Evolutionary conservation across 371 early-diverging fungal genomes (phyloP).

Genomic region (Coemansia sp.): DNA sequence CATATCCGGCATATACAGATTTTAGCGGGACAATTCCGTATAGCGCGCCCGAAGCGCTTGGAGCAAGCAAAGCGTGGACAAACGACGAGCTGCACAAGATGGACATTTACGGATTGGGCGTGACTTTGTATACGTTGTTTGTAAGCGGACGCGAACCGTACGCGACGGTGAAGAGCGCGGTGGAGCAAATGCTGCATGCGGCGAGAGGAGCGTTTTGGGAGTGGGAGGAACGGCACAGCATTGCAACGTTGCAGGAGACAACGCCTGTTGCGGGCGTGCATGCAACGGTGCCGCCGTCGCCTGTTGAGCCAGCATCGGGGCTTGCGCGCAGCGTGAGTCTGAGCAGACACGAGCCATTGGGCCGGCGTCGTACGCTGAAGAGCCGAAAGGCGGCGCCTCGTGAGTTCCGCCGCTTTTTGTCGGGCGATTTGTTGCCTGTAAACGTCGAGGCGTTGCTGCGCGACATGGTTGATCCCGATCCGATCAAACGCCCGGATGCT

Average conservation of each 20-base stretch:
- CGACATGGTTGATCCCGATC: conserved; percentile 40
- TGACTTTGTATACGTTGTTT: conserved; percentile 72
- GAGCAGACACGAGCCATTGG: conserved; percentile 18
- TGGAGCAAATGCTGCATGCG: conserved; percentile 60
- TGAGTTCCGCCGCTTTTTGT: conserved; percentile 39
- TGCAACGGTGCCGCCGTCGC: conserved; percentile 1
- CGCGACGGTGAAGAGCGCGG: conserved; percentile 52
- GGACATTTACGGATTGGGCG: conserved; percentile 78
- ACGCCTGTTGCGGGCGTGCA: background rate
- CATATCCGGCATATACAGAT: conserved; percentile 54
- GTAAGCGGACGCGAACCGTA: conserved; percentile 69
- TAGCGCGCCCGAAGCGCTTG: conserved; percentile 66
- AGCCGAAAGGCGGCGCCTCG: conserved; percentile 23
- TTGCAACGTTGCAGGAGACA: conserved; percentile 22
- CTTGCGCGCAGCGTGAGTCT: conserved; percentile 32
- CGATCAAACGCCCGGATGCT: conserved; percentile 35
- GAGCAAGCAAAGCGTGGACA: conserved; percentile 1
- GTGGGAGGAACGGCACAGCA: conserved; percentile 55
- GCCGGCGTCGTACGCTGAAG: conserved; percentile 27
- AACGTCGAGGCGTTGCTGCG: conserved; percentile 35
- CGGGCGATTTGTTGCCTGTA: conserved; percentile 40
- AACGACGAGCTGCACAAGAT: conserved; percentile 32
- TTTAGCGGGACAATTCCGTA: conserved; percentile 74
- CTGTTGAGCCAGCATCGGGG: background rate
- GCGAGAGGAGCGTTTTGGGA: conserved; percentile 60